Percentiles rank a stretch among this genome's conserved stretches.
Evolutionary conservation across 352 stramenopile species (phyloP).

Genomic region (Phytophthora aleatoria): DNA sequence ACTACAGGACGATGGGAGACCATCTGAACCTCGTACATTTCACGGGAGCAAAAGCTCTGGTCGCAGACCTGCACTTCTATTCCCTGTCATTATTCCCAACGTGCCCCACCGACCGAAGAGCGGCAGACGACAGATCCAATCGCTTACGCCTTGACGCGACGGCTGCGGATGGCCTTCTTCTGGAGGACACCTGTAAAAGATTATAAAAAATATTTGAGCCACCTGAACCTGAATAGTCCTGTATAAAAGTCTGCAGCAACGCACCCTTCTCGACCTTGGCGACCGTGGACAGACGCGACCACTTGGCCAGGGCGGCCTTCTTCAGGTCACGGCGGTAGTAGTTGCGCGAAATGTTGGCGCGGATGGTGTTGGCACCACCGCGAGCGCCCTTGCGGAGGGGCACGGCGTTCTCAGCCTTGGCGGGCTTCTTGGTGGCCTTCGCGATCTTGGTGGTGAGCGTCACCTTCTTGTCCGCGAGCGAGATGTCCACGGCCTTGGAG

Average conservation of each 20-base stretch:
- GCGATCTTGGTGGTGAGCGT: slow-evolving; percentile 83
- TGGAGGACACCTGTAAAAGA: slow-evolving; percentile 59
- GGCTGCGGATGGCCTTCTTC: slow-evolving; percentile 85
- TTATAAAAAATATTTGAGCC: background rate
- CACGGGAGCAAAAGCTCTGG: slow-evolving; percentile 34
- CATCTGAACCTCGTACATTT: slow-evolving; percentile 29
- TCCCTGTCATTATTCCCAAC: slow-evolving; percentile 59
- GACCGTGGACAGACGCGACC: slow-evolving; percentile 86
- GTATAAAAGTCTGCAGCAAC: slow-evolving; percentile 13
- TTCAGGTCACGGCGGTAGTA: slow-evolving; percentile 89
- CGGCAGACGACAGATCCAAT: slow-evolving; percentile 20
- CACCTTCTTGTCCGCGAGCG: slow-evolving; percentile 88
- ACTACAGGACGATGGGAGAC: slow-evolving; percentile 13
- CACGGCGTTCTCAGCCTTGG: slow-evolving; percentile 73
- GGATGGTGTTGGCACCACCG: slow-evolving; percentile 85
- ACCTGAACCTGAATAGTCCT: slow-evolving; percentile 5
- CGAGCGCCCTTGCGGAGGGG: slow-evolving; percentile 86
- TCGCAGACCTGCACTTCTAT: slow-evolving; percentile 44
- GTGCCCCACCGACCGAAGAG: slow-evolving; percentile 12
- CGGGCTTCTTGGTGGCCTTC: slow-evolving; percentile 74
- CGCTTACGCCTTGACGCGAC: slow-evolving; percentile 80
- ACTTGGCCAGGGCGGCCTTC: slow-evolving; percentile 83
- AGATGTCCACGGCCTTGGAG: slow-evolving; percentile 93
- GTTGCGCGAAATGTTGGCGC: slow-evolving; percentile 89
- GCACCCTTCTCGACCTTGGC: slow-evolving; percentile 89